Conservation (phyloP, 192 early-diverging fungal genomes). For the Backusella parvicylindrica region DNA sequence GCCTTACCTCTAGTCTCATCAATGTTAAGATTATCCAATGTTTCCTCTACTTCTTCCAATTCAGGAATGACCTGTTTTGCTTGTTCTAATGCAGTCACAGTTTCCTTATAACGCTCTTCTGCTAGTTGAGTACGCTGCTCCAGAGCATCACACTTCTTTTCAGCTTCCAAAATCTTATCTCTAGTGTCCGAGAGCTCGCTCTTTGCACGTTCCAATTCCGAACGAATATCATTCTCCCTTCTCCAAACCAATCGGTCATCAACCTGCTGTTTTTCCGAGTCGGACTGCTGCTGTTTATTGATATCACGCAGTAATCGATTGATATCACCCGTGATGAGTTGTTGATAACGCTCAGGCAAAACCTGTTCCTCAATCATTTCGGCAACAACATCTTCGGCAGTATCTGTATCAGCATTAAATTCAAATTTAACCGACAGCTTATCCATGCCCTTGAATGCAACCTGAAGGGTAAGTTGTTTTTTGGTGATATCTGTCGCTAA, state of each 20-base stretch:
- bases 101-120: slow-evolving; percentile 26
- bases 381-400: slow-evolving; percentile 74
- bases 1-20: slow-evolving; percentile 2
- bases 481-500: slow-evolving; percentile 55
- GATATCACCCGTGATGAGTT: slow-evolving; percentile 72
- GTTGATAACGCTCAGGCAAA: slow-evolving; percentile 65
- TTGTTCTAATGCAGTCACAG: slow-evolving; percentile 12
- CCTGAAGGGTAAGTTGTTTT: slow-evolving; percentile 66
- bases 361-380: slow-evolving; percentile 83
- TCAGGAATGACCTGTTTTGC: neutral
- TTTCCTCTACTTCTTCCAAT: slow-evolving; percentile 1
- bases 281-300: slow-evolving; percentile 44
- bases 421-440: slow-evolving; percentile 76
- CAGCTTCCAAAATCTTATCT: slow-evolving; percentile 14
- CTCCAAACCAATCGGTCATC: slow-evolving; percentile 42
- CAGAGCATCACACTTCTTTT: slow-evolving; percentile 20
- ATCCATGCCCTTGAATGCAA: slow-evolving; percentile 76
- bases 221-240: slow-evolving; percentile 32
- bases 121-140: slow-evolving; percentile 21
- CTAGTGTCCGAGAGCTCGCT: neutral
- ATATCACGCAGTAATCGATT: slow-evolving; percentile 74
- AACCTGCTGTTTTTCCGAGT: slow-evolving; percentile 57
- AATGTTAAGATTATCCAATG: neutral
- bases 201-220: slow-evolving; percentile 23
- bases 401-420: slow-evolving; percentile 75